These are phyloP conservation scores for Rhodotorula graminis DNA, from an alignment of 768 basidiomycete genomes.

Conservation along the genomic window DNA sequence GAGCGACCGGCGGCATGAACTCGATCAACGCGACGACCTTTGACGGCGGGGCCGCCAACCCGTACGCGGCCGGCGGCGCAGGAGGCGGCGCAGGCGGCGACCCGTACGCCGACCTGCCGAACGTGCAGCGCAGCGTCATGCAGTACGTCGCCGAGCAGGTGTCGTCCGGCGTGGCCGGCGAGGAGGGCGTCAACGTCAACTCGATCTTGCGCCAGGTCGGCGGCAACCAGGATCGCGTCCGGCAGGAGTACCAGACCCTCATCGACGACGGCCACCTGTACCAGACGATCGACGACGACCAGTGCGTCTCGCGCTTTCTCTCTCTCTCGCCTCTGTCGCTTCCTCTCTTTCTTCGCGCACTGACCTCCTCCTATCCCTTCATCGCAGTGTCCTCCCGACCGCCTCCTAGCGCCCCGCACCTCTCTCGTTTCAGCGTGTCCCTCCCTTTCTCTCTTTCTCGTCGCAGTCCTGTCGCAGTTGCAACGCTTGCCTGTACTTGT, in stretches of 20 bases:
- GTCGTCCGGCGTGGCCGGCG: not conserved
- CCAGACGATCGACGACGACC: conserved; percentile 53
- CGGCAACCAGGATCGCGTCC: conserved; percentile 57
- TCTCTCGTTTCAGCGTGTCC: too few relatives aligned
- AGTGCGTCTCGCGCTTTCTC: conserved; percentile 10
- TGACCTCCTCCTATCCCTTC: not conserved
- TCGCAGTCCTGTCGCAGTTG: not conserved
- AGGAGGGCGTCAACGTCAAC: conserved; percentile 69
- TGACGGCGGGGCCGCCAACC: conserved; percentile 34
- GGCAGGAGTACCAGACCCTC: conserved; percentile 68
- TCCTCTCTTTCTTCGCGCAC: not conserved
- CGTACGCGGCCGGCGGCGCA: conserved; percentile 18
- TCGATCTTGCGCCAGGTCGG: conserved; percentile 65
- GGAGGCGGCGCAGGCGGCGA: conserved; percentile 17
- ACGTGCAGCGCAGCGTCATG: conserved; percentile 62
- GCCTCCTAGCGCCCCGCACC: not conserved
- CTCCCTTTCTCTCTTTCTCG: not conserved
- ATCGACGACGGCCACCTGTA: conserved; percentile 76
- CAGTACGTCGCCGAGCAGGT: conserved; percentile 53
- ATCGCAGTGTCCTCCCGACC: conserved; percentile 21
- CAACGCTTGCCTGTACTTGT: conserved; percentile 1
- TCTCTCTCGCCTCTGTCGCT: not conserved
- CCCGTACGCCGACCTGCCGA: conserved; percentile 58
- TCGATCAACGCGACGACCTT: conserved; percentile 18
- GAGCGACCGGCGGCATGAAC: not conserved